phyloP scores from a whole-genome alignment of 805 yeast genomes.

The Wickerhamomyces queroliae region DNA sequence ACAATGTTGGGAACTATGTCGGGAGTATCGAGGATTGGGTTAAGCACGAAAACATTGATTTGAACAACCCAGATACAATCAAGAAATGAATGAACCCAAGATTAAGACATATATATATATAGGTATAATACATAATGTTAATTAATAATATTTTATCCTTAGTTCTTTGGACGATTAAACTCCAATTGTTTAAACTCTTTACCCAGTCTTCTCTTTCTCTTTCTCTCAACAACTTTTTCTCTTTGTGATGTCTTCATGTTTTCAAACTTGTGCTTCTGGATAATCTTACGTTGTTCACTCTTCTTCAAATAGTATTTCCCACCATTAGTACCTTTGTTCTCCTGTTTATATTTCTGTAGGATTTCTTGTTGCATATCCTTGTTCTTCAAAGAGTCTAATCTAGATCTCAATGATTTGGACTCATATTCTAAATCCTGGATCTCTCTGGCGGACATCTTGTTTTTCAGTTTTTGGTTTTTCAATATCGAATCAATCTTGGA shows the following conservation, averaged over 20 bases:
- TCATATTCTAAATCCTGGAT: constrained; percentile 45
- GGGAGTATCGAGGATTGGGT: constrained; percentile 91
- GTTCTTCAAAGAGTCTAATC: constrained; percentile 61
- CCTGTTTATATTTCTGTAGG: constrained; percentile 45
- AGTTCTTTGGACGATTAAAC: constrained; percentile 26
- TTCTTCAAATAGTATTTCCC: constrained; percentile 58
- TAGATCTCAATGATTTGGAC: constrained; percentile 60
- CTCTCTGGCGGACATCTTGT: constrained; percentile 37
- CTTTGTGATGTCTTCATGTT: constrained; percentile 65
- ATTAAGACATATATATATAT: background rate
- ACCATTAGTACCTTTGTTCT: constrained; percentile 44
- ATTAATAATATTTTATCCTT: background rate
- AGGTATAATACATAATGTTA: background rate
- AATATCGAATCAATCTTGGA: constrained; percentile 48
- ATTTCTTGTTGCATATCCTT: constrained; percentile 71
- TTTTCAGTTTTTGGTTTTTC: constrained; percentile 43
- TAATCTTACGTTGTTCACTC: constrained; percentile 65
- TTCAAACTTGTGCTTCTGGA: constrained; percentile 75
- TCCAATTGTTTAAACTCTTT: constrained; percentile 60
- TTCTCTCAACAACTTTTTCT: constrained; percentile 80
- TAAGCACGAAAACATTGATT: constrained; percentile 30
- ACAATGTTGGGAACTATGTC: constrained; percentile 73
- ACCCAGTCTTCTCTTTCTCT: constrained; percentile 80
- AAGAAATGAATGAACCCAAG: constrained; percentile 1
- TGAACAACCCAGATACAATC: constrained; percentile 7